Evolutionary conservation across 345 rosid genomes (phyloP).

Genomic region (Chamaenerion angustifolium): DNA sequence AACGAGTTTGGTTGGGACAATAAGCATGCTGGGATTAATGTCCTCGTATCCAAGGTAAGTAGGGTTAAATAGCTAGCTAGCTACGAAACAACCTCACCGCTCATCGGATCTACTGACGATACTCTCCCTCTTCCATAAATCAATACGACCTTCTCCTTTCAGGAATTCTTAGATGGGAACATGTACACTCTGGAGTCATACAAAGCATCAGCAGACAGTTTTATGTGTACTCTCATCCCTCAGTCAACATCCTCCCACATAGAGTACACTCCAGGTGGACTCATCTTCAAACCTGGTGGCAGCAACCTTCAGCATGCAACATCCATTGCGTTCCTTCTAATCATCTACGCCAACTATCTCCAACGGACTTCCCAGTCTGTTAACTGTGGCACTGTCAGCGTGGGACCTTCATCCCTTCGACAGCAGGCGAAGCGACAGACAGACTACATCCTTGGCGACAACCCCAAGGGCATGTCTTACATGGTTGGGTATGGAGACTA

Average conservation of each 20-base stretch:
- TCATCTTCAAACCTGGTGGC: conserved; percentile 92
- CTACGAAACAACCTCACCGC: no score
- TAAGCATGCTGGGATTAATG: conserved; percentile 88
- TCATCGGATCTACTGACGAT: no score
- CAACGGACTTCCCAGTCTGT: conserved; percentile 48
- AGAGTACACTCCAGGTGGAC: conserved; percentile 71
- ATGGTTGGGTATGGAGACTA: conserved; percentile 80
- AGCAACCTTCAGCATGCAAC: conserved; percentile 92
- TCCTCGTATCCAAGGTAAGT: conserved; percentile 92
- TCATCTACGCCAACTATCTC: conserved; percentile 73
- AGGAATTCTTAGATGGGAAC: conserved; percentile 65
- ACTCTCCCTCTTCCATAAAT: no score
- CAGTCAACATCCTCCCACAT: conserved; percentile 60
- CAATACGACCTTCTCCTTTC: not conserved
- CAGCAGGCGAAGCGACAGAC: conserved; percentile 69
- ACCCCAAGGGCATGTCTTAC: conserved; percentile 68
- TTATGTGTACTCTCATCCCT: conserved; percentile 82
- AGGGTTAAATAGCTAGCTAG: no score
- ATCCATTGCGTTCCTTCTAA: conserved; percentile 71
- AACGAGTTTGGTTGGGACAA: conserved; percentile 99
- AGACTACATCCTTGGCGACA: conserved; percentile 87
- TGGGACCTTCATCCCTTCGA: conserved; percentile 50
- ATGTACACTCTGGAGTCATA: conserved; percentile 51
- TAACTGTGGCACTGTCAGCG: conserved; percentile 38
- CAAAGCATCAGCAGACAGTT: conserved; percentile 88